Evolutionary conservation across 2,329 filamentous ascomycete genomes (phyloP), one percentile per base, ranked within the genome.

Genomic region (Knufia fluminis): DNA sequence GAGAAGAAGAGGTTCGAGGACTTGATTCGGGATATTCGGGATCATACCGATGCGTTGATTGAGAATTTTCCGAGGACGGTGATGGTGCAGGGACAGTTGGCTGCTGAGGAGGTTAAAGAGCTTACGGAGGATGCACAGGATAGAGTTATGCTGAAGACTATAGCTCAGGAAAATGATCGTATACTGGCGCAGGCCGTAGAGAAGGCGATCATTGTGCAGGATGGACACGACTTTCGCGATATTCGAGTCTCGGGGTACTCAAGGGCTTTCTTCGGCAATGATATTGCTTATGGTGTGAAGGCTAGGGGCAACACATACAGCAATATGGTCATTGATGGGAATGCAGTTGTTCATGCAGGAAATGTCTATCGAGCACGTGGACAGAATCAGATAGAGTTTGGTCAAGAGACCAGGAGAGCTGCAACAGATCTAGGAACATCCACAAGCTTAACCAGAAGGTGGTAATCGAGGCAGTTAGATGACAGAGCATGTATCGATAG

Each of bases 1-100:
- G 45, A 48, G 33, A 48, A 48, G 45, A 48, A 40, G 35, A 32
- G 33, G 12, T 48, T 48, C 22, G 45, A 48, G 14, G 32, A 39
- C 28, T 23, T 48, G 33, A 17, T 48, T 7, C 10, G 23, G 14
- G 33, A 48, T 8, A 40, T 48, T 24, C 14, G 26, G 20, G 45
- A 40, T 14, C 32, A 28, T 17, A 40, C 45, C 14, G 45, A 48
- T 40, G 45, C 42, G 19, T 46, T 66, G 8, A 56, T 59, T 3
- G 52, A 62, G 17, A 55, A 63, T 12, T 64, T 64, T 46, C 60
- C 59, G n/a, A 55, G 58, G 32, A 45, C 48, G 44, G 49, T 59
- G 38, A 48, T 50, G 42, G 24, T 23, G 4, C 60, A 62, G 48
- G 40, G 45, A 22, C 31, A 51, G 33, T 57, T 63, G 19, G 61